A percentile compares a stretch with the other conserved stretches of the same genome.
Conservation (phyloP, 2,329 filamentous ascomycete genomes). For the Diaporthe caulivora region DNA sequence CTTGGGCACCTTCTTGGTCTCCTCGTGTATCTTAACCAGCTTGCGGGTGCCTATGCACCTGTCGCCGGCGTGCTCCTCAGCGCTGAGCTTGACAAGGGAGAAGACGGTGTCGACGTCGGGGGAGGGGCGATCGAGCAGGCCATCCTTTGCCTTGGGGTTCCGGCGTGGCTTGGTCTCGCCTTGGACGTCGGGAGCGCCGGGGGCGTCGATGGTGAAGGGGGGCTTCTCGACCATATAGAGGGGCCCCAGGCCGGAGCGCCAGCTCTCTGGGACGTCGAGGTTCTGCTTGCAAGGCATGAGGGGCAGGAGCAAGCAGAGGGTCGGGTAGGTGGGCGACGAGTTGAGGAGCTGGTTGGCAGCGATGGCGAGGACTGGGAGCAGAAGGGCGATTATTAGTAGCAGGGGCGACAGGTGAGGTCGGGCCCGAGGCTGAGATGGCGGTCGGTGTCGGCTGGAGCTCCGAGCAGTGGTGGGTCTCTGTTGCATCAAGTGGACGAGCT, state of each 20-base stretch:
- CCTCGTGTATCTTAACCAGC: constrained; percentile 81
- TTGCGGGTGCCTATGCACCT: constrained; percentile 78
- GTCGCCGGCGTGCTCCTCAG: constrained; percentile 71
- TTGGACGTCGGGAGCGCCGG: constrained; percentile 75
- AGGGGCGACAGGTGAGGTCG: constrained; percentile 11
- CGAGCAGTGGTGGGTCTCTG: constrained; percentile 4
- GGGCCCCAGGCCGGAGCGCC: constrained; percentile 58
- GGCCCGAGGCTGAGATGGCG: not conserved
- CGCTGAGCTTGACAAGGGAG: constrained; percentile 80
- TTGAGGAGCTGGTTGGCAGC: constrained; percentile 5
- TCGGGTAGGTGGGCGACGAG: not conserved
- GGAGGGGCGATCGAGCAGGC: constrained; percentile 73
- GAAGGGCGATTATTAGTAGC: constrained; percentile 19
- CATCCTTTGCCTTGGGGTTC: constrained; percentile 78
- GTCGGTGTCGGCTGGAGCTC: constrained; percentile 11
- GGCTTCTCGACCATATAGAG: constrained; percentile 74
- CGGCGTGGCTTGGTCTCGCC: constrained; percentile 89
- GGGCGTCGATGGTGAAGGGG: constrained; percentile 80
- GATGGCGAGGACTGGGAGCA: constrained; percentile 31
- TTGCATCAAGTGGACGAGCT: constrained; percentile 22
- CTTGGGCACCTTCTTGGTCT: constrained; percentile 92
- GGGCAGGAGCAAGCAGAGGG: constrained; percentile 14
- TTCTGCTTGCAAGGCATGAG: constrained; percentile 53
- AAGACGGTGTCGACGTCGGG: constrained; percentile 81
- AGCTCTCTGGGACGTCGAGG: constrained; percentile 34